These are phyloP conservation scores for Pholiota conissans DNA, from an alignment of 768 basidiomycete genomes.

Conservation along the genomic window DNA sequence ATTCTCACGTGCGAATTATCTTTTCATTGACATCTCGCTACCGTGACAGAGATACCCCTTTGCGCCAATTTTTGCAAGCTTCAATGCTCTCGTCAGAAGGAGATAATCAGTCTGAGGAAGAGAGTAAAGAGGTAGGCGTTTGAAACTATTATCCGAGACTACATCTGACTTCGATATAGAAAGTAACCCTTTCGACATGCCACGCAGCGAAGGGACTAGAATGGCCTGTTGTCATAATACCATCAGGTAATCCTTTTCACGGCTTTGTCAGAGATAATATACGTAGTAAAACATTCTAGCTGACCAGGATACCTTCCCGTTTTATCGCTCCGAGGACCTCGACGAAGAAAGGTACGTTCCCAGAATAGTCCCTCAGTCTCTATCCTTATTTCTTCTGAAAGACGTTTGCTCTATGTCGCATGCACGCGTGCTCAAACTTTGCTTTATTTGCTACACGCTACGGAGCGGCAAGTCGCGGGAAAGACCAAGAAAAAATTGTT, in stretches of 20 bases:
- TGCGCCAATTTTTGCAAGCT: slow-evolving; percentile 73
- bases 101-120: slow-evolving; percentile 56
- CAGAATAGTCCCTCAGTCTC: not conserved
- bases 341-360: slow-evolving; percentile 77
- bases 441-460: slow-evolving; percentile 56
- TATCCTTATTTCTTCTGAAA: slow-evolving; percentile 24
- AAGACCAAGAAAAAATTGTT: slow-evolving; percentile 48
- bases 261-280: not conserved
- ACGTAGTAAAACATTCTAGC: slow-evolving; percentile 39
- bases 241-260: slow-evolving; percentile 47
- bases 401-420: slow-evolving; percentile 85
- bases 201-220: slow-evolving; percentile 91
- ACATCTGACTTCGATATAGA: slow-evolving; percentile 30
- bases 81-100: slow-evolving; percentile 84
- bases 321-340: slow-evolving; percentile 67
- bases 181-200: slow-evolving; percentile 83
- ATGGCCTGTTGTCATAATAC: slow-evolving; percentile 88
- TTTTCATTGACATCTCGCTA: not conserved
- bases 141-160: not conserved
- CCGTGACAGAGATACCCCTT: slow-evolving; percentile 47
- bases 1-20: not conserved
- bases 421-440: slow-evolving; percentile 83
- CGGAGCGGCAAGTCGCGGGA: slow-evolving; percentile 54
- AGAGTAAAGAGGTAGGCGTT: slow-evolving; percentile 40
- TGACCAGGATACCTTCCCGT: slow-evolving; percentile 76